These are phyloP conservation scores for Epichloe baconii DNA, from an alignment of 2,329 filamentous ascomycete genomes.

Conservation along the genomic window DNA sequence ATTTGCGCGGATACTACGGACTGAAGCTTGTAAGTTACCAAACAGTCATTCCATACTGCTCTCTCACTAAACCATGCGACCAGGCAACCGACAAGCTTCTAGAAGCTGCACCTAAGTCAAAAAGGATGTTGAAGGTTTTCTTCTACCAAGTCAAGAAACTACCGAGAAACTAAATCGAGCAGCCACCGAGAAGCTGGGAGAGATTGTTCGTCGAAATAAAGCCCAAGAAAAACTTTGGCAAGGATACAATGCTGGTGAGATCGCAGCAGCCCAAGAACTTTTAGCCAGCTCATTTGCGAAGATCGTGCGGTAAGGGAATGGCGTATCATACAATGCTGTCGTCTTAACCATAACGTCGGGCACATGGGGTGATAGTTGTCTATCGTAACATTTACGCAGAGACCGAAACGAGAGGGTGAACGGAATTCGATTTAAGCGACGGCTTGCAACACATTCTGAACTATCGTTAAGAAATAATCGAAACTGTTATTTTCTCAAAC, in stretches of 20 bases:
- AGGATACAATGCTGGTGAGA: slow-evolving; percentile 59
- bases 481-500: background rate
- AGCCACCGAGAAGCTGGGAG: slow-evolving; percentile 61
- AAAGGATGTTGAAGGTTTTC: slow-evolving; percentile 38
- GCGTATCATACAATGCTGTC: too few relatives aligned
- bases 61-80: slow-evolving; percentile 4
- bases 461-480: background rate
- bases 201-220: slow-evolving; percentile 56
- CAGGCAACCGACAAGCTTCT: slow-evolving; percentile 40
- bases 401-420: background rate
- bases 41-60: background rate
- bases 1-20: slow-evolving; percentile 85
- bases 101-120: slow-evolving; percentile 25
- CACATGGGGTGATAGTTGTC: background rate
- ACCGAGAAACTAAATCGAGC: slow-evolving; percentile 57
- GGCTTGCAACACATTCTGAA: background rate
- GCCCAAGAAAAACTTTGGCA: slow-evolving; percentile 53
- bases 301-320: slow-evolving; percentile 27
- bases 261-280: slow-evolving; percentile 57
- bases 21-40: slow-evolving; percentile 54
- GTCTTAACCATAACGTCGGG: background rate
- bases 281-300: slow-evolving; percentile 39
- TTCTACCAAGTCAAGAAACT: slow-evolving; percentile 42
- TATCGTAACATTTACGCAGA: background rate
- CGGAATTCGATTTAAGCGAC: background rate